Evolutionary conservation across 225 moss, liverwort and hornwort genomes (phyloP).

Genomic region (Bryoerythrophyllum caledonicum): DNA sequence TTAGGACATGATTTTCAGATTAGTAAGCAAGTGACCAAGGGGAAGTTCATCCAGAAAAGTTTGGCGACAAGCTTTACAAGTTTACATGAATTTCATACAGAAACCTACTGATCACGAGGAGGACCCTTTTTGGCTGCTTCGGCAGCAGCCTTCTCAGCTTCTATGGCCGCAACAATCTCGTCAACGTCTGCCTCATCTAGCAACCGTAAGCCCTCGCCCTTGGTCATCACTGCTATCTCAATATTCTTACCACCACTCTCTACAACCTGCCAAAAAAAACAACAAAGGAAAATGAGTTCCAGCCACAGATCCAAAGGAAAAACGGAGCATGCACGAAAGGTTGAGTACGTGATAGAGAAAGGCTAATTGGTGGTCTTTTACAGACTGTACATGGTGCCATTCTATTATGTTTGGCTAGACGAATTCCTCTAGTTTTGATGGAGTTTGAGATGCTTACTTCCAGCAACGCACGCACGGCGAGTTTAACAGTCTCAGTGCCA

Average conservation of each 20-base stretch:
- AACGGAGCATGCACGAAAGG: too few relatives aligned
- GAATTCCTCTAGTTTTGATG: not conserved
- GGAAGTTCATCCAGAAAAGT: not conserved
- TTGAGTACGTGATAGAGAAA: too few relatives aligned
- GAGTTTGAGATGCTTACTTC: conserved; percentile 55
- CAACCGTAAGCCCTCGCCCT: conserved; percentile 75
- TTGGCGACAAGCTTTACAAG: conserved; percentile 17
- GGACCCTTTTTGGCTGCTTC: conserved; percentile 98
- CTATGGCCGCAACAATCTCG: conserved; percentile 90
- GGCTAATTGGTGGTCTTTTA: too few relatives aligned
- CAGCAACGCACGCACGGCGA: conserved; percentile 90
- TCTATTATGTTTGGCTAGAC: too few relatives aligned
- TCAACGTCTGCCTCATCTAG: conserved; percentile 95
- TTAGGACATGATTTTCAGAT: too few relatives aligned
- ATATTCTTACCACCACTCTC: conserved; percentile 99
- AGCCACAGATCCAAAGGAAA: too few relatives aligned
- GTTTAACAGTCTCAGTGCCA: conserved; percentile 87
- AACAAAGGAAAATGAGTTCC: conserved; percentile 22
- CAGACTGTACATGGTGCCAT: too few relatives aligned
- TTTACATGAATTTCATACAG: conserved; percentile 15
- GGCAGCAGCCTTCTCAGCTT: conserved; percentile 96
- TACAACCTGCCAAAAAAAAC: conserved; percentile 71
- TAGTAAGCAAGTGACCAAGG: not conserved
- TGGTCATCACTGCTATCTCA: conserved; percentile 94
- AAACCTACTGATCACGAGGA: conserved; percentile 64